These are phyloP conservation scores for Quercus rubra DNA, from an alignment of 306 rosid genomes.

Conservation along the genomic window DNA sequence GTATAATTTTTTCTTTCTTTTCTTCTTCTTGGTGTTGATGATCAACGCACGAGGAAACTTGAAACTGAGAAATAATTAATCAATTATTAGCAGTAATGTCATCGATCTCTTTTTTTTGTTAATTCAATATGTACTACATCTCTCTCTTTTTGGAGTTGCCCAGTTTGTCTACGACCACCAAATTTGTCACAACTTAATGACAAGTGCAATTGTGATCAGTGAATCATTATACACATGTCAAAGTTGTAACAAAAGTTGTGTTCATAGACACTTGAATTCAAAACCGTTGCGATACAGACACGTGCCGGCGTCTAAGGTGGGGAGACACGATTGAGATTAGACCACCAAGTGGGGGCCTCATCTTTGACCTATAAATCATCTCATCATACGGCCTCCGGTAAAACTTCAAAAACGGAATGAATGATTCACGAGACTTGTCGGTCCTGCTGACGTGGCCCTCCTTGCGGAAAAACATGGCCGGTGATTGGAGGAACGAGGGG, in stretches of 20 bases:
- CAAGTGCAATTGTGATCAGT: accelerated
- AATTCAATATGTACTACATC: constrained; percentile 28
- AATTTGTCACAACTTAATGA: no score
- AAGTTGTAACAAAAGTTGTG: no score
- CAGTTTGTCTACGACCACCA: no score
- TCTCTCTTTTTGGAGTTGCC: background rate
- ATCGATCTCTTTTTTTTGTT: background rate
- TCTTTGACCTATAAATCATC: constrained; percentile 91
- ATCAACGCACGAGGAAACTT: constrained; percentile 41
- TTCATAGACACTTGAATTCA: background rate
- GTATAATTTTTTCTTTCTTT: background rate
- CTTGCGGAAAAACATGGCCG: constrained; percentile 72
- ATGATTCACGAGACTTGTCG: constrained; percentile 67
- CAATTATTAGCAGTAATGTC: constrained; percentile 38
- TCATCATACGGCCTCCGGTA: constrained; percentile 84
- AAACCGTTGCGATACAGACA: constrained; percentile 88
- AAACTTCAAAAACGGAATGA: constrained; percentile 67
- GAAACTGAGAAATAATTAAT: constrained; percentile 31
- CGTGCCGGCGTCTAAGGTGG: constrained; percentile 74
- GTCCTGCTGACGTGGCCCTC: constrained; percentile 53
- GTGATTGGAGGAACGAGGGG: constrained; percentile 83
- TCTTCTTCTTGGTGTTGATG: constrained; percentile 3
- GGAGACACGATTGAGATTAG: constrained; percentile 91
- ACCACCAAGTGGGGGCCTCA: constrained; percentile 97
- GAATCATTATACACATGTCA: no score